Evolutionary conservation across 129 eudicot species (phyloP), one percentile per base, ranked within the genome.

Genomic region (Chrysanthemum makinoi): DNA sequence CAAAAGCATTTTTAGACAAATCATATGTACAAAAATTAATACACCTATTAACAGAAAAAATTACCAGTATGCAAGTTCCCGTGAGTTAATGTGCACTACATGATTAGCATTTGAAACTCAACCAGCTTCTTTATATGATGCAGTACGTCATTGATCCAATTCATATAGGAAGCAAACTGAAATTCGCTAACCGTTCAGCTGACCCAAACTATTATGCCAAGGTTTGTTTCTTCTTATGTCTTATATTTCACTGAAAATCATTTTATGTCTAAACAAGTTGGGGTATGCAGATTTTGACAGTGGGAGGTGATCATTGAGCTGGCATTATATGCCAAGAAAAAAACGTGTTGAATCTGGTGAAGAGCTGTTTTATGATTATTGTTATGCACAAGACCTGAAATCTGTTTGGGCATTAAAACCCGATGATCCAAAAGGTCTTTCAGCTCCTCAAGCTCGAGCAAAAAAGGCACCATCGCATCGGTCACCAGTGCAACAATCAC

Each of bases 221-320:
- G 96, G 98, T 89, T 71, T 18, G 5, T 54, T 26, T 33, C 43
- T 8, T 48, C 30, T 16, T 60, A 16, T 16, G 70, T 65, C 54
- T 16, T 65, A 46, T 8, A 10, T 17, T 10, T 24, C 52, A 13
- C 57, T 55, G 18, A 33, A 33, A 63, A 46, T 24, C 11, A 35
- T 24, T 62, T 19, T 70, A 6, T 54, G 5, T 7, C 15, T 59
- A 20, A 80, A 51, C 82, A 73, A 72, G 63, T 60, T n/a, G 19
- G 47, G 52, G 28, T 33, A n/a, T 64, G 62, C 85, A 89, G 96
- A 88, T 92, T 53, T 78, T 83, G 81, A 72, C 80, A 73, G 98
- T 87, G 35, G 88, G 80, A 44, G 98, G 98, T 11, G 96, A 92
- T 83, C 96, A 89, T 74, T 83, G 84, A 50, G 95, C 89, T 69